Base-by-base conservation (phyloP, 1,284 basidiomycete genomes). In the Boletus smithii region DNA sequence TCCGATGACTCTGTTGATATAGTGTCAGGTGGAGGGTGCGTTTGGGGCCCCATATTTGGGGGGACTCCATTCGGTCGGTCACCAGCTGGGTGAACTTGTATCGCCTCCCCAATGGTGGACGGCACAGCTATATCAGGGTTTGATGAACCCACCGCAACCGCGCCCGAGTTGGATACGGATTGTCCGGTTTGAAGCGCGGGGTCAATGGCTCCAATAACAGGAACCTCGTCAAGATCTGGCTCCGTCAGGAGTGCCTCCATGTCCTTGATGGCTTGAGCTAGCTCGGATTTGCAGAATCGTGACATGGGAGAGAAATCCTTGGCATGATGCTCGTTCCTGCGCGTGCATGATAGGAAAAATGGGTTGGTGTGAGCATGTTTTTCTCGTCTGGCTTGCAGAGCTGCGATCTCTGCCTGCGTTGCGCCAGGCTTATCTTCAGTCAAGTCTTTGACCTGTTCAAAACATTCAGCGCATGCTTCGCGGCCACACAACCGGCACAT, bases 401-500 rank as follows among this genome's bases (percentile, higher is more conserved):
- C 79, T 11, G 69, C 66, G 29, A 80, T 61, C 53, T 81, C 76
- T 9, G 69, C 67, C 29, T 71, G 69, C 11, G 69, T 70, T 8
- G 78, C 74, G 22, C 70, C 73, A 3, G 72, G 66, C 33, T 71
- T 70, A 46, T 80, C 76, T 36, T 75, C 70, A 3, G 83, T 82
- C 23, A 88, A 69, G 16, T 84, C 80, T 51, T 71, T 71, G 48
- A 97, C 80, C 54, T 81, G 83, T 22, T 77, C 72, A 60, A 82
- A 90, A 64, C 95, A 97, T 46, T 89, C 85, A 1, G 83, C 74
- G 62, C 94, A 97, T 14, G 88, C 84, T 67, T 97, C 95, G 13
- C 91, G 82, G 1, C 92, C 94, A 65, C 94, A 97, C n/a, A 79
- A 64, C 8, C 81, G 76, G 66, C 94, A 97, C 76, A 94, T 88